Evolutionary conservation across 306 rosid genomes (phyloP).

Genomic region (Calophaca sinica): DNA sequence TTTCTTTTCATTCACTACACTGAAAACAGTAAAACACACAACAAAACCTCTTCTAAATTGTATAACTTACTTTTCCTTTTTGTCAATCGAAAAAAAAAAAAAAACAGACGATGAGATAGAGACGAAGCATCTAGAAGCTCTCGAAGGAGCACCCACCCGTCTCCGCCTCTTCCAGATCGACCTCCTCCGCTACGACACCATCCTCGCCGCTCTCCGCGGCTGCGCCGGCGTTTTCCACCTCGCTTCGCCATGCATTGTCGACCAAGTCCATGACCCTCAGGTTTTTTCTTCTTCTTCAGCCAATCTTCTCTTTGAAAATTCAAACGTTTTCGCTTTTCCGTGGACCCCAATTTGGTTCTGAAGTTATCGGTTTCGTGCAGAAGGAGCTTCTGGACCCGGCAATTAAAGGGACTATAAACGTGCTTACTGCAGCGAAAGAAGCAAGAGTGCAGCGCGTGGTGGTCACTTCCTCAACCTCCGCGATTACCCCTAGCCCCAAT

Average conservation of each 20-base stretch:
- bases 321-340: neutral
- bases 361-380: constrained; percentile 18
- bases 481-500: constrained; percentile 72
- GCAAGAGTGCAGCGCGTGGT: constrained; percentile 85
- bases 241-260: constrained; percentile 84
- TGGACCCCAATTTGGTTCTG: neutral
- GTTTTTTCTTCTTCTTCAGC: constrained; percentile 28
- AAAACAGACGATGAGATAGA: constrained; percentile 75
- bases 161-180: constrained; percentile 89
- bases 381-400: constrained; percentile 82
- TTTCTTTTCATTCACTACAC: neutral
- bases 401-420: constrained; percentile 81
- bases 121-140: constrained; percentile 75
- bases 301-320: neutral
- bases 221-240: constrained; percentile 91
- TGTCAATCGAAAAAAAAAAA: too few species aligned
- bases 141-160: constrained; percentile 63
- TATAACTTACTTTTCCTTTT: neutral
- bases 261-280: constrained; percentile 74
- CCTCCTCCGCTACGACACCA: constrained; percentile 67
- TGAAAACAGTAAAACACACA: neutral
- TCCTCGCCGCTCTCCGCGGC: constrained; percentile 65
- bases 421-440: constrained; percentile 77
- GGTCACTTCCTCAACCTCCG: constrained; percentile 78
- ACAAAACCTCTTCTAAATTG: neutral